Conservation (phyloP, 2,329 filamentous ascomycete genomes). For the Lizonia empirigonia region DNA sequence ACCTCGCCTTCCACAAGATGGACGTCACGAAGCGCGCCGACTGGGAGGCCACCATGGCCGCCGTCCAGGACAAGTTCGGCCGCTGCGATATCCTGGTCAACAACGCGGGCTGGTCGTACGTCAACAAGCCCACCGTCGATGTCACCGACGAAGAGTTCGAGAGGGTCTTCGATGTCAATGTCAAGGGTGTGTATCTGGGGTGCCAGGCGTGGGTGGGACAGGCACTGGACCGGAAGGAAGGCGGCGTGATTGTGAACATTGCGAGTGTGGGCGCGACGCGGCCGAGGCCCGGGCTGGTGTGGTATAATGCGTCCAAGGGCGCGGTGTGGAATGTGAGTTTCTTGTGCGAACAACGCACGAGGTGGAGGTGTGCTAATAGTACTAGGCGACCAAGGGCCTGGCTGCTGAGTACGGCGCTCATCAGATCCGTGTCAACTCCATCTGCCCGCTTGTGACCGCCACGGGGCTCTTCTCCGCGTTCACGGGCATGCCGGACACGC, state of each 20-base stretch:
- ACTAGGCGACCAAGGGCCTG: slow-evolving; percentile 64
- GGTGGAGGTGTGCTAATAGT: not conserved
- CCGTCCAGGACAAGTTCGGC: slow-evolving; percentile 59
- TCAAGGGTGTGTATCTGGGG: slow-evolving; percentile 69
- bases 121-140: slow-evolving; percentile 61
- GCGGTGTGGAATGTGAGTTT: slow-evolving; percentile 63
- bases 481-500: slow-evolving; percentile 66
- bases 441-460: slow-evolving; percentile 70
- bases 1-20: slow-evolving; percentile 48
- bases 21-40: slow-evolving; percentile 60
- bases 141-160: slow-evolving; percentile 72
- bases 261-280: slow-evolving; percentile 68
- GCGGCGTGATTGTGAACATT: slow-evolving; percentile 68
- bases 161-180: slow-evolving; percentile 69
- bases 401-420: slow-evolving; percentile 75
- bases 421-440: slow-evolving; percentile 73
- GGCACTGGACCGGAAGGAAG: slow-evolving; percentile 62
- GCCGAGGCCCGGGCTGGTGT: slow-evolving; percentile 67
- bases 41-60: slow-evolving; percentile 60
- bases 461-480: slow-evolving; percentile 68
- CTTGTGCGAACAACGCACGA: not conserved
- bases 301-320: slow-evolving; percentile 73
- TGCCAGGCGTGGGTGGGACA: slow-evolving; percentile 65
- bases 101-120: slow-evolving; percentile 64
- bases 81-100: slow-evolving; percentile 66